Evolutionary conservation across 2,329 filamentous ascomycete species (phyloP), one percentile per base, ranked within the genome.

Genomic region (Pestalotiopsis sp.): DNA sequence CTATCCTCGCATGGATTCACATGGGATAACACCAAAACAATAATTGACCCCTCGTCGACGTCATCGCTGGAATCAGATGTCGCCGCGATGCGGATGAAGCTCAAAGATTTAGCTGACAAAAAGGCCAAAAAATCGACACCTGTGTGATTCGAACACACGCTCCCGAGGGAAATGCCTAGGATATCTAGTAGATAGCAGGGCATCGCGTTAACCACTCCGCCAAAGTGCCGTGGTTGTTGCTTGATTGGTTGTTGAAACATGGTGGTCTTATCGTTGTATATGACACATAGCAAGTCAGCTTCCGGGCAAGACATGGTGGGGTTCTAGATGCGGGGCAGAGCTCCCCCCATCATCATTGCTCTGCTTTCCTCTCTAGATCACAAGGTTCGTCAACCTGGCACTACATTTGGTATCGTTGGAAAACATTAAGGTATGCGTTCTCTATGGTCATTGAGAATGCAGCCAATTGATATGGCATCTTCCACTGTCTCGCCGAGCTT

Each of bases 61-160:
- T 31, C 27, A 31, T 31, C 27, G 7, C 7, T 5, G 27, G 7
- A 31, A 31, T 31, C 27, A 6, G 27, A 7, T 7, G 7, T 7
- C 27, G 27, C 27, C 31, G 31, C 31, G 31, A 6, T 36, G 31
- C 31, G 6, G 31, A 6, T 6, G 31, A 9, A 9, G 31, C 31
- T 36, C 1, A 23, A 25, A 20, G 13, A n/a, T n/a, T n/a, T n/a
- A 4, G 62, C 7, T 11, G 23, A 36, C 23, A 23, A 56, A 20
- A 38, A 11, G 31, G 31, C 6, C 31, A 20, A 49, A 67, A 62
- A 61, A 76, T 75, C 65, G 79, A 79, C 65, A 78, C 78, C 79
- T 81, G 76, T 76, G 78, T 77, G 79, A 81, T 80, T 80, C 79
- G 79, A 81, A 81, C 79, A 77, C 78, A 76, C 76, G 79, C 79